Evolutionary conservation across 164 flowering plant genomes (phyloP).

Genomic region (Platanus orientalis): DNA sequence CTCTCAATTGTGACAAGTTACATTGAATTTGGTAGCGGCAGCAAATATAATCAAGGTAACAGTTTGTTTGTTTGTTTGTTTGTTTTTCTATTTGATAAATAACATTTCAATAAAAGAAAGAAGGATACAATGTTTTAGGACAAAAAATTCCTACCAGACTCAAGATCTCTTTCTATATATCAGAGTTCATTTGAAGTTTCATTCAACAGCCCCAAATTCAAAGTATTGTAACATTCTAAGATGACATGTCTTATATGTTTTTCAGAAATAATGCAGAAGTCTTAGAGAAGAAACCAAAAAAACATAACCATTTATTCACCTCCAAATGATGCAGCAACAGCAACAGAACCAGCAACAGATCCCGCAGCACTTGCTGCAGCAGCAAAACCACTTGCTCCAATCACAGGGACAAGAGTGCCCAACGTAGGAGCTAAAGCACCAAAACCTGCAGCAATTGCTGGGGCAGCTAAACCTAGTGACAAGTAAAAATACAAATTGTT

Average conservation of each 20-base stretch:
- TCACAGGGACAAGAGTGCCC: slow-evolving; percentile 86
- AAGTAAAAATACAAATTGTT: slow-evolving; percentile 7
- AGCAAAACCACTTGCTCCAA: slow-evolving; percentile 99
- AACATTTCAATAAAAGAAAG: no score
- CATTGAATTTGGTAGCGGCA: no score
- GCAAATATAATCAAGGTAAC: no score
- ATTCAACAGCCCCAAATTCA: neutral
- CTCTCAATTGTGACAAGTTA: no score
- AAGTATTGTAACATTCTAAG: neutral
- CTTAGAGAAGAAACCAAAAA: neutral
- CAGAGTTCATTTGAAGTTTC: neutral
- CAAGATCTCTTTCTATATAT: neutral
- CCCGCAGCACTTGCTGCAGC: slow-evolving; percentile 98
- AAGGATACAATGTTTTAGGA: neutral
- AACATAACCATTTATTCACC: slow-evolving; percentile 36
- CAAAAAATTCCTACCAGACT: neutral
- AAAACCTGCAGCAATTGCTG: slow-evolving; percentile 98
- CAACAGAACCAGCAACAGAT: slow-evolving; percentile 98
- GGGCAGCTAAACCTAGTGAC: slow-evolving; percentile 92
- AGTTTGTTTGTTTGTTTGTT: no score
- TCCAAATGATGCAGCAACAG: slow-evolving; percentile 99
- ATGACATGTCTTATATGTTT: neutral
- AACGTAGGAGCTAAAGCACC: slow-evolving; percentile 96
- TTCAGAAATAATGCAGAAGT: neutral
- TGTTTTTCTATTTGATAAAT: no score